Evolutionary conservation across 805 yeast species (phyloP), one percentile per base, ranked within the genome.

Genomic region (Lachancea kluyveri): DNA sequence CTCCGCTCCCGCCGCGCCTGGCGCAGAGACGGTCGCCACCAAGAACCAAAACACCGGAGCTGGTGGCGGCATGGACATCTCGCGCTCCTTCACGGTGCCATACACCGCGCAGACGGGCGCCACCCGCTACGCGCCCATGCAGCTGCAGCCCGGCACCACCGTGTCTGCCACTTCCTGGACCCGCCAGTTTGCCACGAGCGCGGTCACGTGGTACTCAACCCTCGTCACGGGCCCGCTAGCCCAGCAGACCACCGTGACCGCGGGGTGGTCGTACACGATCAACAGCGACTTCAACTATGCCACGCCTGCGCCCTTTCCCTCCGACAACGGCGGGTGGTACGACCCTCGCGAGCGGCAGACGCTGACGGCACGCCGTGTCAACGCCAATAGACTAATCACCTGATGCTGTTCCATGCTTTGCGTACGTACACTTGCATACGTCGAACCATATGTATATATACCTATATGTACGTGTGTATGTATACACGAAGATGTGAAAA

Each of bases 121-220:
- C 13, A 74, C 83, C 7, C 72, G 88, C 46, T 84, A 61, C 57
- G 96, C 97, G 1, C 96, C 96, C 32, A 85, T 87, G 95, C 96
- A 88, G 61, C 54, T 67, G 37, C 95, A 86, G 59, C 96, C 98
- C 5, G 83, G 79, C 3, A 50, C 81, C 1, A 62, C 60, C 7
- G 72, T 86, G 16, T 82, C 95, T 1, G 72, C 65, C 22, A 67
- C 79, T 7, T 59, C 78, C 3, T 80, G 88, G 79, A 54, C 79
- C 8, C 69, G 77, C 44, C 65, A 74, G 42, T 78, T 59, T 54
- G 76, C 90, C 11, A 72, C 94, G 1, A 73, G 85, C 33, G 65
- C 82, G 0, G 82, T 72, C 33, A 70, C 83, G 0, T 72, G 72
- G 46, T 86, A 67, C 59, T 45, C 73, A 8, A 60, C 82, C 1